Evolutionary conservation across 306 rosid species (phyloP).

Genomic region (Vigna angularis): DNA sequence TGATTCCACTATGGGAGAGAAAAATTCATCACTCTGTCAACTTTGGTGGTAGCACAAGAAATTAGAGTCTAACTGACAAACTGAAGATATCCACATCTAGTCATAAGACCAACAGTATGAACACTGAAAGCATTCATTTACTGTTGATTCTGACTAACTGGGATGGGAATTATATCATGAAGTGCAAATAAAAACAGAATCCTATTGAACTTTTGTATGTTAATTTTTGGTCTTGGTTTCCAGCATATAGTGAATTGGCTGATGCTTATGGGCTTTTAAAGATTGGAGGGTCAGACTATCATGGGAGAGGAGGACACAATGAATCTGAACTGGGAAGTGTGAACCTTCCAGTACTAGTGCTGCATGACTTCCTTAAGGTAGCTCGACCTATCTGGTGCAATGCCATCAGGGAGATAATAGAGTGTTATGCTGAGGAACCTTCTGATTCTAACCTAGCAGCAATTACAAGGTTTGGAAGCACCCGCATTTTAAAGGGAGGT

Average conservation of each 20-base stretch:
- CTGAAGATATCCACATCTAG: not conserved
- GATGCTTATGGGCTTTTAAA: conserved; percentile 77
- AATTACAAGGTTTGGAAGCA: conserved; percentile 72
- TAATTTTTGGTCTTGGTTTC: conserved; percentile 36
- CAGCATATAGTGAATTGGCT: conserved; percentile 90
- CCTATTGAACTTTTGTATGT: conserved; percentile 5
- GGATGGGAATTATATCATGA: conserved; percentile 13
- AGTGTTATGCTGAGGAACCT: conserved; percentile 77
- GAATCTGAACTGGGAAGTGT: conserved; percentile 95
- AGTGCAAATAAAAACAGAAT: conserved; percentile 17
- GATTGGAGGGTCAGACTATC: conserved; percentile 97
- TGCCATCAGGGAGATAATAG: conserved; percentile 72
- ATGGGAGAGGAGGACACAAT: conserved; percentile 81
- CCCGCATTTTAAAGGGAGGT: conserved; percentile 58
- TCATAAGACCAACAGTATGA: not conserved
- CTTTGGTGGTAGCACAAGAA: conserved; percentile 11
- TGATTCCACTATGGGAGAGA: not conserved
- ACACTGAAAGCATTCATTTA: conserved; percentile 13
- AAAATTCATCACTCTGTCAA: not conserved
- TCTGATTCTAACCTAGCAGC: conserved; percentile 72
- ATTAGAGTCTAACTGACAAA: conserved; percentile 1
- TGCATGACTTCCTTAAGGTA: conserved; percentile 75
- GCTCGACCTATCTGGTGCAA: conserved; percentile 87
- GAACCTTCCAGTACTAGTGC: conserved; percentile 78
- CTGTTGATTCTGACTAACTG: not conserved